A percentile compares a stretch with the other conserved stretches of the same genome.
Conservation (phyloP, 2,329 filamentous ascomycete species). For the Aureobasidium melanogenum region DNA sequence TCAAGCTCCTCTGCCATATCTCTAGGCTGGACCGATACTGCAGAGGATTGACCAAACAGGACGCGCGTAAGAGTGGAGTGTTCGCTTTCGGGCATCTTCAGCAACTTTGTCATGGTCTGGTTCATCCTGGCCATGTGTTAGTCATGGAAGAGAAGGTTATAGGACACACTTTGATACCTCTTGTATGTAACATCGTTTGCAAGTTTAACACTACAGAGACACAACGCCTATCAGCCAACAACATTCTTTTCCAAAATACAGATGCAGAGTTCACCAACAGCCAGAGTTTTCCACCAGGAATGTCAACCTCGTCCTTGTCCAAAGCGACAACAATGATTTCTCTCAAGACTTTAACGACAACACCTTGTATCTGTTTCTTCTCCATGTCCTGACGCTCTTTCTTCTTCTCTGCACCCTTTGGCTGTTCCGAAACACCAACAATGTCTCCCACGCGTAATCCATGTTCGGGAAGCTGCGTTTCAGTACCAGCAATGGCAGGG, state of each 20-base stretch:
- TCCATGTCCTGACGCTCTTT: slow-evolving; percentile 62
- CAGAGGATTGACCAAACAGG: slow-evolving; percentile 50
- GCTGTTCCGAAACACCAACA: slow-evolving; percentile 66
- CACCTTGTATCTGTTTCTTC: slow-evolving; percentile 58
- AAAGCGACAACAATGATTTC: slow-evolving; percentile 57
- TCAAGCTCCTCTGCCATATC: slow-evolving; percentile 39
- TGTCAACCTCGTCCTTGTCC: slow-evolving; percentile 52
- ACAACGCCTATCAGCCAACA: slow-evolving; percentile 25
- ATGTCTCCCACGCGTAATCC: slow-evolving; percentile 70
- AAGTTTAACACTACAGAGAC: slow-evolving; percentile 47
- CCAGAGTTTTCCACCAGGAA: slow-evolving; percentile 50
- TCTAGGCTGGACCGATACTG: slow-evolving; percentile 37
- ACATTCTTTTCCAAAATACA: neutral
- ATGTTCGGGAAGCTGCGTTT: slow-evolving; percentile 55
- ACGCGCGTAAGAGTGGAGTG: slow-evolving; percentile 51
- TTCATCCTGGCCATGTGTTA: slow-evolving; percentile 42
- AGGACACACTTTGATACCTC: slow-evolving; percentile 33
- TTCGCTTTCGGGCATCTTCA: slow-evolving; percentile 46
- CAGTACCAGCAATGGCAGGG: slow-evolving; percentile 49
- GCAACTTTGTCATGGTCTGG: slow-evolving; percentile 53
- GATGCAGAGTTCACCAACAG: slow-evolving; percentile 39
- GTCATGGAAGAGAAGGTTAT: neutral
- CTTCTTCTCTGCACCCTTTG: slow-evolving; percentile 61
- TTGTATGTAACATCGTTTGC: slow-evolving; percentile 60
- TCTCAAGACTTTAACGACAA: slow-evolving; percentile 57